Conservation (phyloP, 192 early-diverging fungal species). For the Umbelopsis vinacea region DNA sequence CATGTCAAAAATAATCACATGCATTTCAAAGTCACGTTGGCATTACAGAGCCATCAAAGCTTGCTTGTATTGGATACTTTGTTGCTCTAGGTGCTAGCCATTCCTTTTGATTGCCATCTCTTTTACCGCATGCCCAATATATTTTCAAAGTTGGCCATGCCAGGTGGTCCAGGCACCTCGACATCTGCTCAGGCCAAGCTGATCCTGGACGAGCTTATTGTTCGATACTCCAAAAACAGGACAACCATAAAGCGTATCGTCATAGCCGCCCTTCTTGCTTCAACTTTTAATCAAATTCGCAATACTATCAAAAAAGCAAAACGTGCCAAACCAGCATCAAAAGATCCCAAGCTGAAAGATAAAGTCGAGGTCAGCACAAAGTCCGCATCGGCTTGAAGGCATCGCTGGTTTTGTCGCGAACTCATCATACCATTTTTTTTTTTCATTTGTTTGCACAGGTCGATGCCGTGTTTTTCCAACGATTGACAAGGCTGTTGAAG, state of each 20-base stretch:
- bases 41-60: conserved; percentile 4
- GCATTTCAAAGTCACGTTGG: conserved; percentile 24
- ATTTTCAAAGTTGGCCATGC: neutral
- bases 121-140: conserved; percentile 10
- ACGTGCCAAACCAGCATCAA: neutral
- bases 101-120: neutral
- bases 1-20: conserved; percentile 18
- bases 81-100: conserved; percentile 7
- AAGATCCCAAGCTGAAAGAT: conserved; percentile 22
- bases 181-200: conserved; percentile 9
- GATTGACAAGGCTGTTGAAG: conserved; percentile 69
- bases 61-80: neutral
- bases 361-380: conserved; percentile 40
- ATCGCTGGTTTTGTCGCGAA: neutral
- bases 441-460: conserved; percentile 41
- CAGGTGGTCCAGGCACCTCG: neutral
- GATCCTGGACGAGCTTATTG: conserved; percentile 5
- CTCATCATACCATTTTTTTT: neutral
- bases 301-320: neutral
- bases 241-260: conserved; percentile 7
- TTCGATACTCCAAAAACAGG: conserved; percentile 3
- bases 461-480: conserved; percentile 55
- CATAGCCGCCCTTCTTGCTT: neutral
- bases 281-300: conserved; percentile 16
- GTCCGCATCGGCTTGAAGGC: neutral